phyloP scores from a whole-genome alignment of 1,139 yeast species.

The Trichomonascaceae sp. region DNA sequence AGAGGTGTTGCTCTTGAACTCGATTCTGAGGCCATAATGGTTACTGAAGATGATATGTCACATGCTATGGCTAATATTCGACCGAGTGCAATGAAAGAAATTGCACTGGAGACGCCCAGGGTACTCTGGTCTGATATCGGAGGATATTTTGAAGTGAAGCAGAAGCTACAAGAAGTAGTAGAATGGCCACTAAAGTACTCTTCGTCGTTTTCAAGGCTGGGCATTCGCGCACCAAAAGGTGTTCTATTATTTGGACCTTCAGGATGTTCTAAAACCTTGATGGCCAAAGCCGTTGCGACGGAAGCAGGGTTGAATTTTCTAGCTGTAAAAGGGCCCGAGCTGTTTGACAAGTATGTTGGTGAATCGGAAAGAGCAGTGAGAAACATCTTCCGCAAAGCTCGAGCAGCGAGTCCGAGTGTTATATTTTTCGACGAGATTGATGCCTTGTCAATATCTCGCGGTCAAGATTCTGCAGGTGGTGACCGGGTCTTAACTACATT shows the following conservation, averaged over 20 bases:
- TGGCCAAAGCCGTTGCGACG: conserved; percentile 92
- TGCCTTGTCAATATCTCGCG: conserved; percentile 76
- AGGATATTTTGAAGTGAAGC: conserved; percentile 80
- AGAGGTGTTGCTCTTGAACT: conserved; percentile 43
- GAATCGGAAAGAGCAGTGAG: conserved; percentile 87
- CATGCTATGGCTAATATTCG: conserved; percentile 69
- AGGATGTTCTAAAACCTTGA: conserved; percentile 97
- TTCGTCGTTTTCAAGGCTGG: conserved; percentile 66
- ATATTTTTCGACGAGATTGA: conserved; percentile 94
- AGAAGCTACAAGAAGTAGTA: conserved; percentile 78
- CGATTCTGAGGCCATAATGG: conserved; percentile 35
- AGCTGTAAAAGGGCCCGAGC: conserved; percentile 94
- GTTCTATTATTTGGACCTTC: conserved; percentile 94
- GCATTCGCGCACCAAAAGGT: conserved; percentile 89
- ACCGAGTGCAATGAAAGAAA: conserved; percentile 97
- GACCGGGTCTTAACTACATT: conserved; percentile 84
- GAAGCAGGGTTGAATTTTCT: conserved; percentile 89
- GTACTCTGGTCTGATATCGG: conserved; percentile 94
- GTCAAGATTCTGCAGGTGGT: conserved; percentile 38
- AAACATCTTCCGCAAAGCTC: conserved; percentile 83
- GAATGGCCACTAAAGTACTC: conserved; percentile 86
- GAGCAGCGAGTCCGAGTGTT: conserved; percentile 90
- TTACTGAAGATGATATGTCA: conserved; percentile 50
- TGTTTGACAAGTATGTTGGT: conserved; percentile 90
- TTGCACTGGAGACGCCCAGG: conserved; percentile 87